Percentiles rank a stretch among this genome's conserved stretches.
Evolutionary conservation across 805 yeast genomes (phyloP).

Genomic region (Kodamaea nitidulidarum): DNA sequence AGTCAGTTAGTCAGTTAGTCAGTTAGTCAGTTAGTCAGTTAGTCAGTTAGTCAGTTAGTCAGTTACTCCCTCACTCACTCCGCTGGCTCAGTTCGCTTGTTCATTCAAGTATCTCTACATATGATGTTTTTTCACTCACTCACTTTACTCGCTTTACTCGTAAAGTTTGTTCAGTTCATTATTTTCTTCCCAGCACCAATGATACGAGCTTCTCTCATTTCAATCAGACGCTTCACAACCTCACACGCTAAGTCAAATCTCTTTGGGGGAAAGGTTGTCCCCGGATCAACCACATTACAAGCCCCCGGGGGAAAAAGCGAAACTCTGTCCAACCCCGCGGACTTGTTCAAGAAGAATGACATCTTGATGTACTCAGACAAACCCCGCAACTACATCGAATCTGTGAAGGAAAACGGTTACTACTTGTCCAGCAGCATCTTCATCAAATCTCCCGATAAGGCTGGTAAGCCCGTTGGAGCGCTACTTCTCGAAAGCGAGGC

Average conservation of each 20-base stretch:
- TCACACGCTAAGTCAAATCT: slow-evolving; percentile 12
- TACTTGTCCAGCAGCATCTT: slow-evolving; percentile 52
- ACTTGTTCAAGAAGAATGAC: slow-evolving; percentile 41
- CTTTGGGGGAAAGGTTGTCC: slow-evolving; percentile 27
- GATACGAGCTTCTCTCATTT: neutral
- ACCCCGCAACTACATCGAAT: slow-evolving; percentile 41
- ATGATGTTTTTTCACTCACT: no score
- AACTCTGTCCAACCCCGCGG: slow-evolving; percentile 40
- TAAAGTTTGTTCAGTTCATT: neutral
- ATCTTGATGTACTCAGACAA: slow-evolving; percentile 39
- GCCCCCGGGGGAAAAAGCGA: slow-evolving; percentile 39
- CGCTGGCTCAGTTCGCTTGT: no score
- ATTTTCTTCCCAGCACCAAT: neutral
- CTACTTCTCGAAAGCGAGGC: slow-evolving; percentile 55
- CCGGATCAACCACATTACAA: slow-evolving; percentile 9
- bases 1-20: no score
- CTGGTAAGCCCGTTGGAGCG: slow-evolving; percentile 42
- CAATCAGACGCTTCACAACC: slow-evolving; percentile 1
- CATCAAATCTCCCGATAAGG: slow-evolving; percentile 39
- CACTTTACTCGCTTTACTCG: no score
- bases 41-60: no score
- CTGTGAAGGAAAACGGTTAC: slow-evolving; percentile 51
- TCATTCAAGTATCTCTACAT: no score
- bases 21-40: no score
- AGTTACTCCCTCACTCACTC: no score